These are phyloP conservation scores for Friedmanniomyces endolithicus DNA, from an alignment of 495 filamentous ascomycete genomes.

Conservation along the genomic window DNA sequence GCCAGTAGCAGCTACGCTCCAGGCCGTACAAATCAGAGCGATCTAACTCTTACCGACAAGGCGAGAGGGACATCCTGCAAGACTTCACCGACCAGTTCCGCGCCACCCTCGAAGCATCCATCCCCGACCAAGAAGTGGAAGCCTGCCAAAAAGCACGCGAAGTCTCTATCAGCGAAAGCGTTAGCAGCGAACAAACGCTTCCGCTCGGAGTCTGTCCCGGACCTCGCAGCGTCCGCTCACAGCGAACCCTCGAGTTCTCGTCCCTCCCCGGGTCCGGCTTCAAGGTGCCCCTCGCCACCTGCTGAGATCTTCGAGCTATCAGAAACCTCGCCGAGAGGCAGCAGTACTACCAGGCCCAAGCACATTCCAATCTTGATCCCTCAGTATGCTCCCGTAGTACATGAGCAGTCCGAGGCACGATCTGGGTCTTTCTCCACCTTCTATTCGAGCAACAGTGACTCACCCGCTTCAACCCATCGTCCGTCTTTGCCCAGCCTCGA, in stretches of 20 bases:
- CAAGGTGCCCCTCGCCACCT: background rate
- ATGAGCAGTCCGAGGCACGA: constrained; percentile 14
- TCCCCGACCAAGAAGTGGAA: constrained; percentile 6
- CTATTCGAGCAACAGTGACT: constrained; percentile 21
- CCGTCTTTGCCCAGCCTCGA: background rate
- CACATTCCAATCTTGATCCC: constrained; percentile 34
- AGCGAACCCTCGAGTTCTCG: background rate
- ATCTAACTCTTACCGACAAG: background rate
- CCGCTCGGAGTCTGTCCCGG: constrained; percentile 4
- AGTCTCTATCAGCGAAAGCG: constrained; percentile 14
- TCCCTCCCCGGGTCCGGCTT: background rate
- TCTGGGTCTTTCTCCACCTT: constrained; percentile 20
- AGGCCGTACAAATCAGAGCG: background rate
- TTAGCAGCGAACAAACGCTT: constrained; percentile 10
- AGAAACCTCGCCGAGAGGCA: constrained; percentile 11
- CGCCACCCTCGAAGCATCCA: background rate
- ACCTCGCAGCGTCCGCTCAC: background rate
- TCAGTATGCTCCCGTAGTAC: constrained; percentile 26
- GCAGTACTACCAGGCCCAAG: constrained; percentile 23
- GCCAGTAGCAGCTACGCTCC: background rate
- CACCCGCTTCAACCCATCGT: background rate
- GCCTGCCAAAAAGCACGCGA: constrained; percentile 12
- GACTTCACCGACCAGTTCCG: background rate
- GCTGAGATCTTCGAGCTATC: constrained; percentile 11
- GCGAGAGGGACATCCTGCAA: background rate